Conservation (phyloP, 2,329 filamentous ascomycete species). For the Aspergillus sp. region DNA sequence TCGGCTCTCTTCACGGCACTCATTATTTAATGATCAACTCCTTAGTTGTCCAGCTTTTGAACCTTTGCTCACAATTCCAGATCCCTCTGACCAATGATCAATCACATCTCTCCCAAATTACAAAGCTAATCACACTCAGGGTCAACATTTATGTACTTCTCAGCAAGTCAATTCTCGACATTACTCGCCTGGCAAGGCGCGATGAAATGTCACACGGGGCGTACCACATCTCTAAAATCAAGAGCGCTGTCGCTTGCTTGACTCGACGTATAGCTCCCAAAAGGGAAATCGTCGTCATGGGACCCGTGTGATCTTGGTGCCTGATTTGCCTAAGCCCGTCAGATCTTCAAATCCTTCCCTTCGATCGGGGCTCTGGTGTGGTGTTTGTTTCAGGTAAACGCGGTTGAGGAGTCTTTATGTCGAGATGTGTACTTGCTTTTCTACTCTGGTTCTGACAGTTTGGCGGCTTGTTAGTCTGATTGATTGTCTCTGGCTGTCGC, state of each 20-base stretch:
- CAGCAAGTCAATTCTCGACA: neutral
- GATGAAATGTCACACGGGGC: constrained; percentile 1
- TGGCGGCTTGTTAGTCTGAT: neutral
- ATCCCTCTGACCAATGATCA: neutral
- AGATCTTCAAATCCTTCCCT: constrained; percentile 10
- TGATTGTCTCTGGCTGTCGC: neutral
- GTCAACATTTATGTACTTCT: neutral
- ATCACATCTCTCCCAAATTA: neutral
- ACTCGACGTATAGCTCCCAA: constrained; percentile 13
- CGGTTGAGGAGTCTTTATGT: neutral
- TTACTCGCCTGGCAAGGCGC: neutral
- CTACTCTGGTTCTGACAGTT: neutral
- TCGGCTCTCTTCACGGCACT: neutral
- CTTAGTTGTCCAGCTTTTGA: neutral
- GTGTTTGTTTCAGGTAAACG: constrained; percentile 20
- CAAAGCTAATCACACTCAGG: neutral
- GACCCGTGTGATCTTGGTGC: constrained; percentile 13
- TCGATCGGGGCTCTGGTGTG: neutral
- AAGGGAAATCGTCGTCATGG: constrained; percentile 12
- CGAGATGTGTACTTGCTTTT: neutral
- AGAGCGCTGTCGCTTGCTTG: neutral
- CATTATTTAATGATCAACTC: neutral
- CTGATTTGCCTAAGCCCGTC: constrained; percentile 19
- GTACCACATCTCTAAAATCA: neutral
- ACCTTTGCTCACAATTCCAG: neutral